Conservation (phyloP, 2,329 filamentous ascomycete species). For the Phyllosticta ampelicida region DNA sequence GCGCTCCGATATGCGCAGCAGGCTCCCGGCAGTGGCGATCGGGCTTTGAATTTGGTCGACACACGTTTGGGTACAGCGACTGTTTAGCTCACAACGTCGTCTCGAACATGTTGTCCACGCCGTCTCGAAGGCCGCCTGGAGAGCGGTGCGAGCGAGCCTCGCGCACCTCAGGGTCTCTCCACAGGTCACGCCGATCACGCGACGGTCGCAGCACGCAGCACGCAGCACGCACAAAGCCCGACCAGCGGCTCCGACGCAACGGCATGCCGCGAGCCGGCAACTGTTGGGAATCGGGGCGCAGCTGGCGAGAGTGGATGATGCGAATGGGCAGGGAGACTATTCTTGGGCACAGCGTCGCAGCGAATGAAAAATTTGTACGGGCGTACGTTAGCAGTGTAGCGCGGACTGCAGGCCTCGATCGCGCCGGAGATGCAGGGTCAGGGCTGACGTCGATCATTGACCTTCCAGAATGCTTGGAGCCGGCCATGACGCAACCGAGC, state of each 20-base stretch:
- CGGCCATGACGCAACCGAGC: slow-evolving; percentile 8
- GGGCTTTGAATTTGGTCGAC: neutral
- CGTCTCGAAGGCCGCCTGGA: too few species aligned
- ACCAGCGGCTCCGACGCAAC: neutral
- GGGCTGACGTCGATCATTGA: slow-evolving; percentile 7
- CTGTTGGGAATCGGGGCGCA: neutral
- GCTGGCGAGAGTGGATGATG: neutral
- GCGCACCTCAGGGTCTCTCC: neutral
- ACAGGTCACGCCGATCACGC: neutral
- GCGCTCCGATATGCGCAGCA: neutral
- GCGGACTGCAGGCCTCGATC: slow-evolving; percentile 6
- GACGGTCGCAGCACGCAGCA: neutral
- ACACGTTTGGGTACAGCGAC: too few species aligned
- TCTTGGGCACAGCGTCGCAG: neutral
- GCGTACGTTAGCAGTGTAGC: neutral
- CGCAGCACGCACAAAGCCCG: too few species aligned
- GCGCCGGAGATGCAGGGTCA: slow-evolving; percentile 9
- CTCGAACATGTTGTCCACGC: too few species aligned
- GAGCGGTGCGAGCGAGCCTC: neutral
- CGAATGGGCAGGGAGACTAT: neutral
- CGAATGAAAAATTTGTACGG: neutral
- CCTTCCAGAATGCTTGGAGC: slow-evolving; percentile 8
- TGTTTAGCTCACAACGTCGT: too few species aligned
- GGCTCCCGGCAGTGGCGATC: neutral
- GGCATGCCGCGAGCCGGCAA: neutral